Conservation (phyloP, 805 yeast genomes). For the Ogataea parapolymorpha region DNA sequence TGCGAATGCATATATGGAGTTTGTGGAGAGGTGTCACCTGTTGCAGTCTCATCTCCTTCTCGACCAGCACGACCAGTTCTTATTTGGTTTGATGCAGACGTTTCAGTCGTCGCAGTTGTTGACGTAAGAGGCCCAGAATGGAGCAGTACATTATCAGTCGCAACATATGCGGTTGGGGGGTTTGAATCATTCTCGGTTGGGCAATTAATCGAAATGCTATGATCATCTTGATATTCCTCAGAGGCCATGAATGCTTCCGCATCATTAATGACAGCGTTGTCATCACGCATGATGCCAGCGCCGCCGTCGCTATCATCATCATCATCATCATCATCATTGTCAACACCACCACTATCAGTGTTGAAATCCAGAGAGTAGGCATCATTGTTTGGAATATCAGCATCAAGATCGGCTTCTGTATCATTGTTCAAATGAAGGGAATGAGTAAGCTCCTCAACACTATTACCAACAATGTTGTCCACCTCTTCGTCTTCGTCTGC, state of each 20-base stretch:
- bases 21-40: conserved; percentile 22
- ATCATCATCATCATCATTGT: conserved; percentile 5
- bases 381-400: conserved; percentile 41
- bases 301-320: not conserved
- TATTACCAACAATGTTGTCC: conserved; percentile 26
- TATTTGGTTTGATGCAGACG: conserved; percentile 12
- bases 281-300: not conserved
- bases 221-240: conserved; percentile 37
- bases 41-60: conserved; percentile 10
- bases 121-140: conserved; percentile 18
- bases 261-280: conserved; percentile 1
- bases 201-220: conserved; percentile 28
- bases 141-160: conserved; percentile 6
- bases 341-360: conserved; percentile 21
- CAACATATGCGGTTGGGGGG: conserved; percentile 7
- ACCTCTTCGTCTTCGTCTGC: conserved; percentile 13
- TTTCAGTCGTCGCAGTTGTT: conserved; percentile 12
- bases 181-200: conserved; percentile 6
- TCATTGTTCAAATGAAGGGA: conserved; percentile 3
- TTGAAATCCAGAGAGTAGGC: conserved; percentile 35
- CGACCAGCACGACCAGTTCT: conserved; percentile 7
- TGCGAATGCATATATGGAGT: conserved; percentile 13
- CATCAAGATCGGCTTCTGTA: conserved; percentile 41
- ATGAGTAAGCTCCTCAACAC: conserved; percentile 14
- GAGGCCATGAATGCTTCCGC: conserved; percentile 35